Conservation (phyloP, 1,284 basidiomycete genomes). For the Cryptococcus sp. region DNA sequence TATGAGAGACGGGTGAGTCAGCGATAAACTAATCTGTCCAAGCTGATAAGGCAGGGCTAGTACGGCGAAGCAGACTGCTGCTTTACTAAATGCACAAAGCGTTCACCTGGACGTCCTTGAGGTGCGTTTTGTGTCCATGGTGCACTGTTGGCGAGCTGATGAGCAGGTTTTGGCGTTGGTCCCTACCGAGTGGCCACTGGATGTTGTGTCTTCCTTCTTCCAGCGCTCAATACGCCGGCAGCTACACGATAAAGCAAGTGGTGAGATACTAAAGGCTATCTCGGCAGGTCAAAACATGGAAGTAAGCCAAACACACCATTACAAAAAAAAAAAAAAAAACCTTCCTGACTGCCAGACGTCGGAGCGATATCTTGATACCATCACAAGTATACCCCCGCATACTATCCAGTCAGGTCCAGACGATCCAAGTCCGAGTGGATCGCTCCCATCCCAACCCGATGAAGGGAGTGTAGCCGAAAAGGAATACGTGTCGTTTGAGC, state of each 20-base stretch:
- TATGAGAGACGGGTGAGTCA: slow-evolving; percentile 61
- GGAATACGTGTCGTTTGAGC: slow-evolving; percentile 18
- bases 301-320: slow-evolving; percentile 5
- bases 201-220: slow-evolving; percentile 68
- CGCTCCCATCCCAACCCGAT: slow-evolving; percentile 17
- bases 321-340: neutral
- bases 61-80: slow-evolving; percentile 52
- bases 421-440: neutral
- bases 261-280: slow-evolving; percentile 43
- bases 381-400: slow-evolving; percentile 26
- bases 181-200: slow-evolving; percentile 69
- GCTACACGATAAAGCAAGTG: slow-evolving; percentile 55
- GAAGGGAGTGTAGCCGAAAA: slow-evolving; percentile 41
- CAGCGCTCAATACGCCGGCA: slow-evolving; percentile 69
- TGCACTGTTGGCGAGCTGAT: neutral
- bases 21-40: no score
- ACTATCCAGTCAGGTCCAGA: slow-evolving; percentile 3
- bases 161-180: slow-evolving; percentile 65
- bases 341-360: slow-evolving; percentile 18
- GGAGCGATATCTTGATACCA: slow-evolving; percentile 33
- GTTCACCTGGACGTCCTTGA: slow-evolving; percentile 70
- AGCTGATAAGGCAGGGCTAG: slow-evolving; percentile 6
- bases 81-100: slow-evolving; percentile 71
- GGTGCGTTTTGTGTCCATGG: slow-evolving; percentile 51
- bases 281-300: slow-evolving; percentile 45